phyloP scores from a whole-genome alignment of 306 rosid genomes.

The Dalbergia oliveri region DNA sequence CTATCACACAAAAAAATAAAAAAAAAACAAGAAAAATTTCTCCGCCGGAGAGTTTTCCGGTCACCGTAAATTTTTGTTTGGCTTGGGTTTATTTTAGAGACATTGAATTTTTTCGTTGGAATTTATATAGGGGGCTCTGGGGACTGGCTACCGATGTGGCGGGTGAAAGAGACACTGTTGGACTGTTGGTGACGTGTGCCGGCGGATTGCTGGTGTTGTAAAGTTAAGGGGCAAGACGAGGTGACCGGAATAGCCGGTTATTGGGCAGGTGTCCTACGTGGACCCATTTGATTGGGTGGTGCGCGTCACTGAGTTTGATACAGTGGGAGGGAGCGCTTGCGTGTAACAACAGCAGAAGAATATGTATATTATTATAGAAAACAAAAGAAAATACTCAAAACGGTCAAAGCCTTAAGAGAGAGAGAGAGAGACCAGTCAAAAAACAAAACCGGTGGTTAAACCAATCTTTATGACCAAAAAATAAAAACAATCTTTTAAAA shows the following conservation, averaged over 20 bases:
- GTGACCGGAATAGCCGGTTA: slow-evolving; percentile 42
- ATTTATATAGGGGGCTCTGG: background rate
- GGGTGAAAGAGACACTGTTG: background rate
- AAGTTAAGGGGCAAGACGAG: background rate
- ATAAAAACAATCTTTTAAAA: too few species aligned
- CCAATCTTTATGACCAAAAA: too few species aligned
- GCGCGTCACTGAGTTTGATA: slow-evolving; percentile 54
- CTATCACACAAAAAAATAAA: background rate
- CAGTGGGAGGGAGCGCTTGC: slow-evolving; percentile 5
- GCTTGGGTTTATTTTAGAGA: background rate
- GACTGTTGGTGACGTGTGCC: background rate
- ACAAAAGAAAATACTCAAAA: background rate
- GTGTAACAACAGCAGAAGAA: background rate
- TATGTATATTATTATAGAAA: background rate
- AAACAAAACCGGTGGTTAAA: background rate
- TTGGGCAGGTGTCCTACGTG: slow-evolving; percentile 21
- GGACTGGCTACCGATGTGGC: slow-evolving; percentile 28
- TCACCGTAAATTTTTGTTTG: background rate
- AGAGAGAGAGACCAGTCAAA: slow-evolving; percentile 2
- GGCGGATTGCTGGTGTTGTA: background rate
- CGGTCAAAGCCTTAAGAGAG: background rate
- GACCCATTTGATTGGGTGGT: slow-evolving; percentile 45
- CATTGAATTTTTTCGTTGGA: background rate
- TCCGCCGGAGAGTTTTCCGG: background rate
- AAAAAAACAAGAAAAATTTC: background rate